Conservation (phyloP, 2,329 filamentous ascomycete genomes). For the Alternaria sp. region DNA sequence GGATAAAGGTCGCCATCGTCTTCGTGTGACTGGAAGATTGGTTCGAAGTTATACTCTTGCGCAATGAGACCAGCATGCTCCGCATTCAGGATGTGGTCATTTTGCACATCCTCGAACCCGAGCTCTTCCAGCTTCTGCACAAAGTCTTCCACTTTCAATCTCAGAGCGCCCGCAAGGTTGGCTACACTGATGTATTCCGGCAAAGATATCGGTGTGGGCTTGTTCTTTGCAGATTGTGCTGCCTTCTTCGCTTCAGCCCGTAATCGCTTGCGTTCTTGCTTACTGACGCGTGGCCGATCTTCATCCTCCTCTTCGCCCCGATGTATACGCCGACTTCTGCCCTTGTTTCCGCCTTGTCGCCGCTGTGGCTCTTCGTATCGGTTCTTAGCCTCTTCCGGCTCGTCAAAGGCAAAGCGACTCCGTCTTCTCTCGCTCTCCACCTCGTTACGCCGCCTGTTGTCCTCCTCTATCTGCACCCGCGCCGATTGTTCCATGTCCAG, state of each 20-base stretch:
- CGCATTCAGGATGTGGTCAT: conserved; percentile 86
- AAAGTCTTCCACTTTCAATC: conserved; percentile 75
- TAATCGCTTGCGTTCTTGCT: conserved; percentile 44
- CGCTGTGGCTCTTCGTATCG: conserved; percentile 45
- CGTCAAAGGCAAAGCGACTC: conserved; percentile 38
- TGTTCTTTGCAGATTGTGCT: conserved; percentile 38
- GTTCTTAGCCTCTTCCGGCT: conserved; percentile 33
- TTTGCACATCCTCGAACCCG: conserved; percentile 87
- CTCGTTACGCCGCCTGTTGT: conserved; percentile 29
- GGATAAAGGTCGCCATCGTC: conserved; percentile 76
- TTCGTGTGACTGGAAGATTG: conserved; percentile 71
- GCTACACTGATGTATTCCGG: conserved; percentile 93
- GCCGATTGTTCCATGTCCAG: conserved; percentile 26
- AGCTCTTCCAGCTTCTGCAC: conserved; percentile 79
- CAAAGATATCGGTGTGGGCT: conserved; percentile 67
- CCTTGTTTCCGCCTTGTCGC: conserved; percentile 29
- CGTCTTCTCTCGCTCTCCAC: conserved; percentile 35
- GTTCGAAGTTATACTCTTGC: conserved; percentile 91
- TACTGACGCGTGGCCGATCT: conserved; percentile 31
- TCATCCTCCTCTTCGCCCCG: conserved; percentile 40
- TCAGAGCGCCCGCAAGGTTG: conserved; percentile 78
- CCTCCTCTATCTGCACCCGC: conserved; percentile 23
- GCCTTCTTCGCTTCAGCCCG: conserved; percentile 49
- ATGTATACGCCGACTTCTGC: conserved; percentile 33
- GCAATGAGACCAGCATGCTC: conserved; percentile 91